These are phyloP conservation scores for Persicaria tinctoria DNA, from an alignment of 148 eudicot genomes.

Conservation along the genomic window DNA sequence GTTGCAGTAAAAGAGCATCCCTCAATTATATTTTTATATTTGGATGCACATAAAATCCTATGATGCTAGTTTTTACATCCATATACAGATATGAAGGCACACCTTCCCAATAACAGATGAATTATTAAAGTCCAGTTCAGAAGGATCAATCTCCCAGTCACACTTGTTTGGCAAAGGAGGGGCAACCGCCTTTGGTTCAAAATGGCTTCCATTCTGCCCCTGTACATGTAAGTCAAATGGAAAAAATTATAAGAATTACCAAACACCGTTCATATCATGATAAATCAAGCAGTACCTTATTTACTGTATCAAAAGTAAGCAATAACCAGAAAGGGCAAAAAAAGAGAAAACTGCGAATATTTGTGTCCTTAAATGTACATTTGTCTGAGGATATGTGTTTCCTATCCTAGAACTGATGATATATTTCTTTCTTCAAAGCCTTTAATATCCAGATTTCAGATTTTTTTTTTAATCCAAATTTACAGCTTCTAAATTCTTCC, in stretches of 20 bases:
- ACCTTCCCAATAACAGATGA: conserved; percentile 84
- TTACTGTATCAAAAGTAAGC: neutral
- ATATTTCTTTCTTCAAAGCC: neutral
- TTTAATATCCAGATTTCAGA: neutral
- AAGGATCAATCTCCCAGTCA: conserved; percentile 95
- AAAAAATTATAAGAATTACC: neutral
- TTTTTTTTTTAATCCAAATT: neutral
- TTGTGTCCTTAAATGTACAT: neutral
- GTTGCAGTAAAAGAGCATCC: too few relatives aligned
- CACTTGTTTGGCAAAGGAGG: conserved; percentile 90
- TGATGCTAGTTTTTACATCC: neutral
- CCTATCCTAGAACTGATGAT: neutral
- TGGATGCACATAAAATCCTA: too few relatives aligned
- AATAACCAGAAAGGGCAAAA: neutral
- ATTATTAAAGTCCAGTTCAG: conserved; percentile 78
- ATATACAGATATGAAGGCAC: conserved; percentile 1
- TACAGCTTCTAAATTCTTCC: neutral
- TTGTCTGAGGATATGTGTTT: neutral
- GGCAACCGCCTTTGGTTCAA: conserved; percentile 73
- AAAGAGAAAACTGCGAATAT: neutral
- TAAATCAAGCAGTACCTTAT: neutral
- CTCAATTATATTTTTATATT: too few relatives aligned
- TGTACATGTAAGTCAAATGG: conserved; percentile 19
- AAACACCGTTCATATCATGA: neutral
- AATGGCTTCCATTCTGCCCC: conserved; percentile 99